phyloP scores from a whole-genome alignment of 2,329 filamentous ascomycete genomes.

The Diaporthe sp. region DNA sequence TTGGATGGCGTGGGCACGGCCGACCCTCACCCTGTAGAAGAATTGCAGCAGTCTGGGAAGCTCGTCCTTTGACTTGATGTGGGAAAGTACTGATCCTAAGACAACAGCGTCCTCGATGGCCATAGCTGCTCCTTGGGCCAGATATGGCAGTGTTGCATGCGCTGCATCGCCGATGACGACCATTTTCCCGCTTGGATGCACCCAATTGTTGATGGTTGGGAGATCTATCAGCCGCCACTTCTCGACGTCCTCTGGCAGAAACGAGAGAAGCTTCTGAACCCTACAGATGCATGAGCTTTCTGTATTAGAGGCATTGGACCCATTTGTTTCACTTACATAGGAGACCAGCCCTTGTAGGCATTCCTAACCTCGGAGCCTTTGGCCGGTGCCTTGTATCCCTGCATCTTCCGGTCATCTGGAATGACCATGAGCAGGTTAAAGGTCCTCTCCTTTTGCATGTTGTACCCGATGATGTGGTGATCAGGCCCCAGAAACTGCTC shows the following conservation, averaged over 20 bases:
- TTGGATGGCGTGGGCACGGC: constrained; percentile 36
- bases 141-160: constrained; percentile 51
- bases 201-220: constrained; percentile 35
- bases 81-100: constrained; percentile 36
- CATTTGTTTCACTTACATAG: constrained; percentile 14
- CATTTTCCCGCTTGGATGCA: constrained; percentile 48
- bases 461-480: constrained; percentile 38
- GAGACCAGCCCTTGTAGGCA: constrained; percentile 35
- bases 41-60: constrained; percentile 28
- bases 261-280: constrained; percentile 33
- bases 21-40: constrained; percentile 34
- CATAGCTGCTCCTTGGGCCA: constrained; percentile 43
- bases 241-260: constrained; percentile 35
- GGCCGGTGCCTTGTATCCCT: constrained; percentile 35
- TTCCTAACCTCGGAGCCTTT: constrained; percentile 31
- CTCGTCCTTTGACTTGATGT: background rate
- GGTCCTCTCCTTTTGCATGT: constrained; percentile 37
- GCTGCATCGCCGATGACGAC: constrained; percentile 62
- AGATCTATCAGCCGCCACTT: constrained; percentile 37
- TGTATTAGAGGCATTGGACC: background rate
- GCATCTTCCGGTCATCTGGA: constrained; percentile 37
- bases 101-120: constrained; percentile 44
- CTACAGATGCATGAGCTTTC: background rate
- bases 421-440: constrained; percentile 39
- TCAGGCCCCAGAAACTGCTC: constrained; percentile 37